phyloP scores from a whole-genome alignment of 2,329 filamentous ascomycete species.

The Monilinia fructigena region DNA sequence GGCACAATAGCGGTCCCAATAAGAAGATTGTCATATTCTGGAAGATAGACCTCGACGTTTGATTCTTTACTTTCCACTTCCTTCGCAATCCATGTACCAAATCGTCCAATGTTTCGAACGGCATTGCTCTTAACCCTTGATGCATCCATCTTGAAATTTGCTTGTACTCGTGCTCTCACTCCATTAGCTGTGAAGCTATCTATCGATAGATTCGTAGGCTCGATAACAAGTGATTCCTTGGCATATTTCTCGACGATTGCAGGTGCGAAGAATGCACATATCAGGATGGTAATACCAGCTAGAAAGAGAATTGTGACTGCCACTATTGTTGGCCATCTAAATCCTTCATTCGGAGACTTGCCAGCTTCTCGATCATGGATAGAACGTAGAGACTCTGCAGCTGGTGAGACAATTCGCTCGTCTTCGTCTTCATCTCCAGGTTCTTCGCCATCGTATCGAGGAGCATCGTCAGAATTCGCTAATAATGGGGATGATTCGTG shows the following conservation, averaged over 20 bases:
- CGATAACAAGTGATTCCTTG: constrained; percentile 75
- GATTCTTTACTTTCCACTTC: constrained; percentile 73
- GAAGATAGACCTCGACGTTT: constrained; percentile 73
- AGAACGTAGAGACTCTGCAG: constrained; percentile 41
- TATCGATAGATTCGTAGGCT: constrained; percentile 80
- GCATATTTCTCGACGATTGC: constrained; percentile 82
- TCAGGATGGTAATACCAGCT: constrained; percentile 65
- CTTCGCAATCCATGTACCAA: constrained; percentile 76
- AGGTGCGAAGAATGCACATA: constrained; percentile 78
- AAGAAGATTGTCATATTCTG: constrained; percentile 75
- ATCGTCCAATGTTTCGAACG: constrained; percentile 71
- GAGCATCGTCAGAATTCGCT: constrained; percentile 34
- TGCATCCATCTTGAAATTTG: constrained; percentile 77
- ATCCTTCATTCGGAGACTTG: constrained; percentile 42
- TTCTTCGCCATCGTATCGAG: constrained; percentile 39
- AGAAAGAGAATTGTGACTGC: constrained; percentile 66
- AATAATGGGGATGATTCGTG: constrained; percentile 42
- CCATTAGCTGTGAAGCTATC: constrained; percentile 80
- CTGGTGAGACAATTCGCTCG: constrained; percentile 36
- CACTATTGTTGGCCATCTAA: constrained; percentile 75
- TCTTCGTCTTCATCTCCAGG: constrained; percentile 27
- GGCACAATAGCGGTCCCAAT: constrained; percentile 77
- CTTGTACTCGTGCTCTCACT: constrained; percentile 76
- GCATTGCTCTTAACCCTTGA: constrained; percentile 68
- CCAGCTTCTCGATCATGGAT: constrained; percentile 38